A percentile compares a stretch with the other conserved stretches of the same genome.
Conservation (phyloP, 345 rosid species). For the Eutrema japonicum region DNA sequence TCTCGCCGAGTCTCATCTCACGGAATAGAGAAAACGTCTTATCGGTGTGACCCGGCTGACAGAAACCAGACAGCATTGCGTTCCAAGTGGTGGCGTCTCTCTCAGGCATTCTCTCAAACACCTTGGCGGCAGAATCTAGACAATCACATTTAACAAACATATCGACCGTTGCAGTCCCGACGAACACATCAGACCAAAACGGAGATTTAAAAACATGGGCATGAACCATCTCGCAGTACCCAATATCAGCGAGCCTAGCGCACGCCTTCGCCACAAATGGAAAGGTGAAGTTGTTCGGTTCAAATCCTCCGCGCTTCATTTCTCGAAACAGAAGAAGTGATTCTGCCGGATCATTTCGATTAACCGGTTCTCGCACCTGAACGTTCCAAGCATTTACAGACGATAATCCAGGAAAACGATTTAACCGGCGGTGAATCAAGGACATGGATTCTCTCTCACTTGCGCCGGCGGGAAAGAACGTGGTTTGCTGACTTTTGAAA, state of each 20-base stretch:
- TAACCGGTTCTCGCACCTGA: slow-evolving; percentile 53
- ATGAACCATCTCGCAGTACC: slow-evolving; percentile 47
- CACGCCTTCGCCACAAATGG: slow-evolving; percentile 70
- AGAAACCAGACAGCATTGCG: slow-evolving; percentile 61
- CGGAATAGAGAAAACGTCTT: slow-evolving; percentile 40
- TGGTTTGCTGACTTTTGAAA: neutral
- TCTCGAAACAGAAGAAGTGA: slow-evolving; percentile 54
- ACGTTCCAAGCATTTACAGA: slow-evolving; percentile 50
- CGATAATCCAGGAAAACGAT: slow-evolving; percentile 24
- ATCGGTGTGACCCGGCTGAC: slow-evolving; percentile 44
- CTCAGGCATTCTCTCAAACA: slow-evolving; percentile 60
- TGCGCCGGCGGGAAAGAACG: slow-evolving; percentile 20
- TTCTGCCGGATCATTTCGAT: slow-evolving; percentile 41
- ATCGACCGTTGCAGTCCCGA: slow-evolving; percentile 56
- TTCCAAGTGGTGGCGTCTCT: slow-evolving; percentile 70
- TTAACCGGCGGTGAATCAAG: slow-evolving; percentile 31
- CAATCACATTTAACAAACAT: slow-evolving; percentile 52
- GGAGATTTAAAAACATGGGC: slow-evolving; percentile 55
- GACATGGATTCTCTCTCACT: slow-evolving; percentile 34
- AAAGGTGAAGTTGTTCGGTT: slow-evolving; percentile 63
- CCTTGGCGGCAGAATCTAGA: slow-evolving; percentile 43
- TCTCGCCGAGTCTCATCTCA: slow-evolving; percentile 54
- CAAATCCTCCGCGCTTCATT: slow-evolving; percentile 50
- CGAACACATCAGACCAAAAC: slow-evolving; percentile 49
- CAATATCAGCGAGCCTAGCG: slow-evolving; percentile 48